Percentiles rank a stretch among this genome's conserved stretches.
These are phyloP conservation scores for Aspergillus ibericus DNA, from an alignment of 2,329 filamentous ascomycete genomes.

Conservation along the genomic window DNA sequence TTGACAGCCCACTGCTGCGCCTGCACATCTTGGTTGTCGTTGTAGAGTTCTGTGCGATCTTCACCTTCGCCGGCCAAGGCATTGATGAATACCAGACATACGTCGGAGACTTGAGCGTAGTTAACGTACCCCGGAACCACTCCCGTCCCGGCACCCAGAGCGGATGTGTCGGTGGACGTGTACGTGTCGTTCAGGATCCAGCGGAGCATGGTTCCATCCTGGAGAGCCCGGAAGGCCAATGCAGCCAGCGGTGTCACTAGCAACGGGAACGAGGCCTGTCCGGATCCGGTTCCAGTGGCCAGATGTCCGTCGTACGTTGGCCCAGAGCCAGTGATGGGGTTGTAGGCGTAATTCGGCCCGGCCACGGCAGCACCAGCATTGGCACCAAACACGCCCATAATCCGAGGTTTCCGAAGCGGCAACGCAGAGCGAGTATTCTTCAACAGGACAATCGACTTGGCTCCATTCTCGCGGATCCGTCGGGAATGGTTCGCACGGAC, in stretches of 20 bases:
- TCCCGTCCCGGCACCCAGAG: neutral
- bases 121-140: neutral
- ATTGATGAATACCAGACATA: neutral
- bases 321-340: neutral
- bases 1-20: constrained; percentile 35
- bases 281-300: constrained; percentile 41
- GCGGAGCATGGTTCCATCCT: neutral
- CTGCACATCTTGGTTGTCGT: constrained; percentile 16
- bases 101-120: neutral
- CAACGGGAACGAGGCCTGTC: neutral
- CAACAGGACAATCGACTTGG: constrained; percentile 49
- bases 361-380: constrained; percentile 60
- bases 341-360: constrained; percentile 45
- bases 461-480: constrained; percentile 39
- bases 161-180: neutral
- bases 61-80: neutral
- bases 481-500: constrained; percentile 41
- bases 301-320: constrained; percentile 63
- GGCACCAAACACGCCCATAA: constrained; percentile 52
- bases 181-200: neutral
- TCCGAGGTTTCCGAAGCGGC: constrained; percentile 48
- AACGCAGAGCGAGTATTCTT: constrained; percentile 48
- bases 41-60: neutral
- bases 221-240: neutral
- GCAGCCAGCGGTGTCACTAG: neutral